Percentiles rank a stretch among this genome's conserved stretches.
Evolutionary conservation across 176 grass and related monocot species (phyloP).

Genomic region (Triticum timopheevii): DNA sequence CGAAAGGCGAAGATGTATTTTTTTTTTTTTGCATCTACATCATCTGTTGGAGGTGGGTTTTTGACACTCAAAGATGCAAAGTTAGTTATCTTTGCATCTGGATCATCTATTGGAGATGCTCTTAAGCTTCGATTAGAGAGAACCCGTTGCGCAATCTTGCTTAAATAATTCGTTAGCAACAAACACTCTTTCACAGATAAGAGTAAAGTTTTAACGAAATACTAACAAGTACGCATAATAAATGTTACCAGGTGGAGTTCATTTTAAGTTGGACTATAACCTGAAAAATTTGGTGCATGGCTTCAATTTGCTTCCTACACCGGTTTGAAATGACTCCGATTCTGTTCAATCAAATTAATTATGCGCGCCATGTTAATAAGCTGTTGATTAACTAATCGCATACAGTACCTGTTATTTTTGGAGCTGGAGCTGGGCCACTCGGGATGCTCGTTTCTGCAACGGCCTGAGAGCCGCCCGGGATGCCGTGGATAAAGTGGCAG

Average conservation of each 20-base stretch:
- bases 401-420: no score
- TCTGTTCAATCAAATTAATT: constrained; percentile 93
- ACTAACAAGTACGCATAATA: constrained; percentile 40
- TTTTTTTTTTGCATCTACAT: no score
- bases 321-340: constrained; percentile 59
- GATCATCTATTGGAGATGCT: background rate
- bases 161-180: constrained; percentile 58
- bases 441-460: no score
- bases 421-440: no score
- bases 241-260: constrained; percentile 63
- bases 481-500: constrained; percentile 53
- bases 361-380: constrained; percentile 48
- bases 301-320: constrained; percentile 96
- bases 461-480: background rate
- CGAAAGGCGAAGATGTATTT: no score
- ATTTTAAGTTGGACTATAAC: constrained; percentile 83
- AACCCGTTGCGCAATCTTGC: constrained; percentile 64
- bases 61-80: no score
- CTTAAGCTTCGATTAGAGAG: constrained; percentile 43
- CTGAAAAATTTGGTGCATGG: constrained; percentile 99
- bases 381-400: constrained; percentile 47
- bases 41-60: no score
- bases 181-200: constrained; percentile 24
- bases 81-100: no score
- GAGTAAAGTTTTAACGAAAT: constrained; percentile 30